Evolutionary conservation across 441 rosid species (phyloP), one percentile per base, ranked within the genome.

Genomic region (Croton setiger): DNA sequence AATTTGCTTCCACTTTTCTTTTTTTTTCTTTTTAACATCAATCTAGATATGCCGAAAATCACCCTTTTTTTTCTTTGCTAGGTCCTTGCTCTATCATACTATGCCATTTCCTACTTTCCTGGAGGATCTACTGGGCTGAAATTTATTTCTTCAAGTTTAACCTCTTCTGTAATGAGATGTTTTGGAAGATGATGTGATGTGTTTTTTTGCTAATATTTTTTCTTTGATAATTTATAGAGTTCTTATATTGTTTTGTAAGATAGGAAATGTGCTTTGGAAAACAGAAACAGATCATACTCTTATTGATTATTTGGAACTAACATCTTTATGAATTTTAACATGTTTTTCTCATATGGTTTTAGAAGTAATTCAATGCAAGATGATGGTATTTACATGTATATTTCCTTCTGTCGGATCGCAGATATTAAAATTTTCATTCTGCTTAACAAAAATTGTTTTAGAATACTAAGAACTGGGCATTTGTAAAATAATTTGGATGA

Each of bases 71-170:
- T 45, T 59, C 73, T 67, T 45, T 81, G 49, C 48, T 52, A 87
- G 91, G 87, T 85, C 18, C 63, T 85, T 71, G 78, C 86, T 0
- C 80, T 85, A 7, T 75, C 83, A 23, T 85, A 83, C 74, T 87
- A 87, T 63, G 82, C 72, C 45, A 70, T 85, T 45, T 87, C 91
- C 18, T 87, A 81, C 81, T 87, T 87, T 67, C 86, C 86, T 1
- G 88, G 87, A 53, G 86, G 87, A 69, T 83, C 88, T 27, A 18
- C 81, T 21, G 88, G 90, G 21, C 54, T 84, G 67, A 81, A 81
- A 72, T 81, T 86, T 68, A 69, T 84, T 20, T 79, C 84, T 7
- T 80, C 88, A 5, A 63, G 79, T 53, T 49, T 84, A 14, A 74
- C 83, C 36, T 79, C 86, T 3, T 75, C 86, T 4, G 23, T 83